These are phyloP conservation scores for Plenodomus tracheiphilus DNA, from an alignment of 2,329 filamentous ascomycete genomes.

Conservation along the genomic window DNA sequence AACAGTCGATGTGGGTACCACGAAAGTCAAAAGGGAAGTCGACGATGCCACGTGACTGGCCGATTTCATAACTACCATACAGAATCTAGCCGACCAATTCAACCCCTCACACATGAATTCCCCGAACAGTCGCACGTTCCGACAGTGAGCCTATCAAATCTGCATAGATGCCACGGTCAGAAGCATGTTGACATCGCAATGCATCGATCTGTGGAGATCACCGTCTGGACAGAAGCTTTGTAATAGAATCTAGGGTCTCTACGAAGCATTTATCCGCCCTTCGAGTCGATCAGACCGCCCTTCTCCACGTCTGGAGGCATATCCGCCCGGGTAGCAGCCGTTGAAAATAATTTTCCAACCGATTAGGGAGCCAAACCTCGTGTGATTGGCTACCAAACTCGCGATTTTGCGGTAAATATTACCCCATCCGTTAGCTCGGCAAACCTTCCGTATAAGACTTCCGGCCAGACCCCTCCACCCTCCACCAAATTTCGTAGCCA, in stretches of 20 bases:
- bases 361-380: neutral
- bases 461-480: slow-evolving; percentile 9
- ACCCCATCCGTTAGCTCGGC: neutral
- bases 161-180: neutral
- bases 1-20: neutral
- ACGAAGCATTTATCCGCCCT: slow-evolving; percentile 9
- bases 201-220: slow-evolving; percentile 3
- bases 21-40: slow-evolving; percentile 4
- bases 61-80: neutral
- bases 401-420: slow-evolving; percentile 3
- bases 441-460: neutral
- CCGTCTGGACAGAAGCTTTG: too few relatives aligned
- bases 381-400: slow-evolving; percentile 8
- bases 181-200: neutral
- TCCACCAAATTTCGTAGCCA: slow-evolving; percentile 9
- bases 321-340: too few relatives aligned
- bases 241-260: neutral
- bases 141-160: slow-evolving; percentile 11
- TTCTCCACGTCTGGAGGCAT: too few relatives aligned
- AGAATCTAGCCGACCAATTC: slow-evolving; percentile 29
- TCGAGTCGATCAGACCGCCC: neutral
- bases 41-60: slow-evolving; percentile 10
- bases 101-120: neutral
- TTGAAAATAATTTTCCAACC: neutral
- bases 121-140: neutral